A percentile compares a stretch with the other conserved stretches of the same genome.
Conservation (phyloP, 1,139 yeast genomes). For the Pichia sp. region DNA sequence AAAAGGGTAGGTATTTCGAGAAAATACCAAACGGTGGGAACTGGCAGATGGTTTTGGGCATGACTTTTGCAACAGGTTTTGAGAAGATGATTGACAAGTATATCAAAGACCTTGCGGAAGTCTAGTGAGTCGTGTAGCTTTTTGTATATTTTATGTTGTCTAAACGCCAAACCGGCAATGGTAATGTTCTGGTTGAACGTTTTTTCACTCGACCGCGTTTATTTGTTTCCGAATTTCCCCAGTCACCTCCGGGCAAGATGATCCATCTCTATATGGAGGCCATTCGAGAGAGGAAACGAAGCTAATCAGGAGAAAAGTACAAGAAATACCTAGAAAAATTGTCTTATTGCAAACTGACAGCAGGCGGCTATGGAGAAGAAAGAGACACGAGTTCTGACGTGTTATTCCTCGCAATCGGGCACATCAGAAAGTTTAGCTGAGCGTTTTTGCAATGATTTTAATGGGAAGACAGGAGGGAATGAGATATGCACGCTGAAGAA, state of each 20-base stretch:
- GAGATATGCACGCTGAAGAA: constrained; percentile 32
- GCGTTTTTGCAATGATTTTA: constrained; percentile 43
- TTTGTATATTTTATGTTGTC: too few relatives aligned
- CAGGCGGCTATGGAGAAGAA: background rate
- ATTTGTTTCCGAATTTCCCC: too few relatives aligned
- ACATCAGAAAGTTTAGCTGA: constrained; percentile 92
- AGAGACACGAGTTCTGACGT: constrained; percentile 39
- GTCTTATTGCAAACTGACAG: background rate
- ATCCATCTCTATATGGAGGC: too few relatives aligned
- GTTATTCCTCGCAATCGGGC: constrained; percentile 95
- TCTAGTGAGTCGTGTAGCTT: background rate
- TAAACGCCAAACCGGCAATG: too few relatives aligned
- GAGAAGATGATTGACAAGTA: constrained; percentile 35
- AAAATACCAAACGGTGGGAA: constrained; percentile 36
- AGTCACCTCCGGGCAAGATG: too few relatives aligned
- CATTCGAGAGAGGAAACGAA: too few relatives aligned
- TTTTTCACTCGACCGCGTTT: too few relatives aligned
- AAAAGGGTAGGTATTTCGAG: constrained; percentile 34
- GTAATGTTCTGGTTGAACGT: too few relatives aligned
- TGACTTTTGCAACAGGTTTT: constrained; percentile 53
- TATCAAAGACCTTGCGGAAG: constrained; percentile 13
- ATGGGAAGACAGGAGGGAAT: constrained; percentile 60
- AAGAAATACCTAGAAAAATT: background rate
- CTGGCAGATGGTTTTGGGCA: constrained; percentile 53
- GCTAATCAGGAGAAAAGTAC: too few relatives aligned